Conservation (phyloP, 805 yeast genomes). For the Candida peoriensis region DNA sequence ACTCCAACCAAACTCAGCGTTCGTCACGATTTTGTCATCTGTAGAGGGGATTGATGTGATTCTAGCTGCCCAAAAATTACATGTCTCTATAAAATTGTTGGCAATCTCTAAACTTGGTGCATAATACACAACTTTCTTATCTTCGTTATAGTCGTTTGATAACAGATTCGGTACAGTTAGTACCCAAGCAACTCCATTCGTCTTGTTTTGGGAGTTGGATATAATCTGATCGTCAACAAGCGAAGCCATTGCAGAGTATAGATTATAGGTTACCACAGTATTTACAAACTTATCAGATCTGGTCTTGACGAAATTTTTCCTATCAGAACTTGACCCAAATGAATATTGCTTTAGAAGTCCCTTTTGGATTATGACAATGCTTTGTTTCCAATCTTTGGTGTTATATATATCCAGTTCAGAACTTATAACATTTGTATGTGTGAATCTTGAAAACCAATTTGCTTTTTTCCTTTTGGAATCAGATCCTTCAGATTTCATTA, state of each 20-base stretch:
- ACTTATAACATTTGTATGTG: slow-evolving; percentile 10
- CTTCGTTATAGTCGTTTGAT: slow-evolving; percentile 16
- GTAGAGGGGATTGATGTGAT: slow-evolving; percentile 71
- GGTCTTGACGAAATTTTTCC: slow-evolving; percentile 17
- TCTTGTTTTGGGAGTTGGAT: slow-evolving; percentile 15
- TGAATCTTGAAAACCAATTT: slow-evolving; percentile 21
- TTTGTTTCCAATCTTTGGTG: slow-evolving; percentile 28
- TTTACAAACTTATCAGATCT: slow-evolving; percentile 17
- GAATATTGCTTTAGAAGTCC: slow-evolving; percentile 44
- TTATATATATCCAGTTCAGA: slow-evolving; percentile 28
- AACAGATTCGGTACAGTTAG: slow-evolving; percentile 20
- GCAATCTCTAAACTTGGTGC: slow-evolving; percentile 47
- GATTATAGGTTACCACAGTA: slow-evolving; percentile 18
- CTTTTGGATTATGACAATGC: slow-evolving; percentile 44
- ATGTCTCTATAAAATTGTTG: slow-evolving; percentile 61
- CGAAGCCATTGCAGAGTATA: slow-evolving; percentile 23
- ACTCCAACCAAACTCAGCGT: slow-evolving; percentile 79
- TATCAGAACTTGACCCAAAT: slow-evolving; percentile 25
- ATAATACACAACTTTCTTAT: slow-evolving; percentile 19
- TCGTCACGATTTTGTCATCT: slow-evolving; percentile 65
- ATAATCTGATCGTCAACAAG: slow-evolving; percentile 18
- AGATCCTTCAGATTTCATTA: slow-evolving; percentile 34
- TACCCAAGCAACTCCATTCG: slow-evolving; percentile 22
- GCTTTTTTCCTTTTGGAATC: slow-evolving; percentile 7
- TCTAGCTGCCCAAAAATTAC: slow-evolving; percentile 90